Percentiles rank a stretch among this genome's conserved stretches.
phyloP scores from a whole-genome alignment of 352 stramenopile species.

The Phytopythium sindhum region DNA sequence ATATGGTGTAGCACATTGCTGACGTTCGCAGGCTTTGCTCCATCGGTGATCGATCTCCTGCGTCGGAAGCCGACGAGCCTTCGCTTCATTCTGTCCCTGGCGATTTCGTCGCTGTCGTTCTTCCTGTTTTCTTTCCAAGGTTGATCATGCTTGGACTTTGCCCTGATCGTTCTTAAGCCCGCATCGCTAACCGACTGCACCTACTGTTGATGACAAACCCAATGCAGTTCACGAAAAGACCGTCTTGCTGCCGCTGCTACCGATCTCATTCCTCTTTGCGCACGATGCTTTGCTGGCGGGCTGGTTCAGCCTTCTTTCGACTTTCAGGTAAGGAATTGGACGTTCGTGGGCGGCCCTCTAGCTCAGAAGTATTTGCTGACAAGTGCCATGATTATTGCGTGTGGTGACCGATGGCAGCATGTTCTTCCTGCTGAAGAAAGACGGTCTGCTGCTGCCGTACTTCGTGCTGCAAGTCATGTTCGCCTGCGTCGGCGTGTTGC shows the following conservation, averaged over 20 bases:
- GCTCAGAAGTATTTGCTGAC: not conserved
- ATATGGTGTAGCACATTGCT: slow-evolving; percentile 42
- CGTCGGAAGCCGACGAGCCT: slow-evolving; percentile 61
- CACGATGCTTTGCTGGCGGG: slow-evolving; percentile 54
- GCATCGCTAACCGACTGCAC: not conserved
- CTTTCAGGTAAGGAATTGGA: slow-evolving; percentile 57
- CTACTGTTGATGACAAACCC: not conserved
- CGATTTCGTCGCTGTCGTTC: slow-evolving; percentile 89
- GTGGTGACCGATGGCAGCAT: slow-evolving; percentile 43
- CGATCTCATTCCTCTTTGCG: slow-evolving; percentile 83
- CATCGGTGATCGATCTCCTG: slow-evolving; percentile 72
- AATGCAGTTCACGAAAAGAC: slow-evolving; percentile 94
- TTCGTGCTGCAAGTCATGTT: slow-evolving; percentile 56
- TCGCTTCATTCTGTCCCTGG: slow-evolving; percentile 79
- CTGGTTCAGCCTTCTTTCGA: slow-evolving; percentile 79
- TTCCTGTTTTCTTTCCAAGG: slow-evolving; percentile 97
- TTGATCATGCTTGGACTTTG: slow-evolving; percentile 11
- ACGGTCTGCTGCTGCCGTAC: slow-evolving; percentile 72
- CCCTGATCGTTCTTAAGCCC: not conserved
- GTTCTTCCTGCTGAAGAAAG: slow-evolving; percentile 84
- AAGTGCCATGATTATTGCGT: not conserved
- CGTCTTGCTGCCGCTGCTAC: slow-evolving; percentile 92
- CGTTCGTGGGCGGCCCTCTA: too few species aligned
- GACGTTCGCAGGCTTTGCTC: slow-evolving; percentile 87
- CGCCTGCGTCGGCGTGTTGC: slow-evolving; percentile 38